A percentile compares a stretch with the other conserved stretches of the same genome.
Evolutionary conservation across 805 yeast species (phyloP).

Genomic region (Metschnikowia kunwiensis): DNA sequence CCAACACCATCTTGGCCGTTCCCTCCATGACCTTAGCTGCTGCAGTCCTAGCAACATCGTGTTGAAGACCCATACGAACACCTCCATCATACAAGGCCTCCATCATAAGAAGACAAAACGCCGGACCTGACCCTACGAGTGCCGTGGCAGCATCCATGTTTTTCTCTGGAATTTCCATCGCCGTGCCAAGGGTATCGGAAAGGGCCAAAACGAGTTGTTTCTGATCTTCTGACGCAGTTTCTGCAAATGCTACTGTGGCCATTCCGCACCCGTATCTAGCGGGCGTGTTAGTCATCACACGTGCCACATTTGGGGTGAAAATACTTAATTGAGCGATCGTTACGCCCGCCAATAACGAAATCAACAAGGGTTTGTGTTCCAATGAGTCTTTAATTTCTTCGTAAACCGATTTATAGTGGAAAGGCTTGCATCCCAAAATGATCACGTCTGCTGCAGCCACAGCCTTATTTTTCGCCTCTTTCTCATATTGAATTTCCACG

Average conservation of each 20-base stretch:
- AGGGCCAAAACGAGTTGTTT: constrained; percentile 51
- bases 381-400: constrained; percentile 46
- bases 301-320: constrained; percentile 60
- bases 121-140: constrained; percentile 95
- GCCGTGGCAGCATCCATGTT: constrained; percentile 97
- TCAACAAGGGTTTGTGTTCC: constrained; percentile 54
- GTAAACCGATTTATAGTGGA: constrained; percentile 61
- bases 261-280: constrained; percentile 90
- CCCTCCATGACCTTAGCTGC: constrained; percentile 96
- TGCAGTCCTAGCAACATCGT: constrained; percentile 72
- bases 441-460: constrained; percentile 65
- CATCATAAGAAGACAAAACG: constrained; percentile 83
- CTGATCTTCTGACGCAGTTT: constrained; percentile 39
- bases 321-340: constrained; percentile 64
- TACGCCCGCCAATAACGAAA: constrained; percentile 91
- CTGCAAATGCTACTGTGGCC: constrained; percentile 82
- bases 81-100: constrained; percentile 95
- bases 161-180: constrained; percentile 73
- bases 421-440: constrained; percentile 88
- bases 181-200: constrained; percentile 64
- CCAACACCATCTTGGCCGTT: constrained; percentile 83
- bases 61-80: constrained; percentile 89
- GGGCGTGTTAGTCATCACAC: constrained; percentile 99
- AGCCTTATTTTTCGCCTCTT: constrained; percentile 51
- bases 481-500: constrained; percentile 49